Evolutionary conservation across 139 green algal genomes (phyloP).

Genomic region (Chlorella sp.): DNA sequence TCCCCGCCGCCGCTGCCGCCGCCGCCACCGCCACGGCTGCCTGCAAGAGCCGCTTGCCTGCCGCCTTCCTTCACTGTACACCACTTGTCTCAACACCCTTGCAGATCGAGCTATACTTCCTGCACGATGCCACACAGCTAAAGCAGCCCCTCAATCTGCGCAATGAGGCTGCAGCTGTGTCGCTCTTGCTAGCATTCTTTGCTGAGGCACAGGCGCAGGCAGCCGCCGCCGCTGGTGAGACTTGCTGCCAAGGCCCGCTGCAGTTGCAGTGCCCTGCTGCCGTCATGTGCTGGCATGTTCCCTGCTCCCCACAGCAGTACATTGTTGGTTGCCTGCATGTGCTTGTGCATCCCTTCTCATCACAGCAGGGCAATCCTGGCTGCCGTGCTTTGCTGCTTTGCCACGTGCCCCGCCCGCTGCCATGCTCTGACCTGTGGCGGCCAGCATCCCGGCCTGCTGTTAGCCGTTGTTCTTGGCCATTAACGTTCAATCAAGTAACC

Average conservation of each 20-base stretch:
- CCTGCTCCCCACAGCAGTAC: too few species aligned
- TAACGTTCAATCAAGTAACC: too few species aligned
- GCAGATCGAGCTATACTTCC: slow-evolving; percentile 51
- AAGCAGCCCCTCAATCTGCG: slow-evolving; percentile 52
- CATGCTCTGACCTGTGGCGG: too few species aligned
- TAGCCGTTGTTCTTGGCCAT: too few species aligned
- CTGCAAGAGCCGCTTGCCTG: neutral
- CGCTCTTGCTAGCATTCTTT: slow-evolving; percentile 53
- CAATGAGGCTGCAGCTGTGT: slow-evolving; percentile 75
- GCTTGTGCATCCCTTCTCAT: too few species aligned
- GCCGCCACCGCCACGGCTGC: neutral
- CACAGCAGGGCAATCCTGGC: too few species aligned
- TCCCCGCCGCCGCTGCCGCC: too few species aligned
- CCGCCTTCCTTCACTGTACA: too few species aligned
- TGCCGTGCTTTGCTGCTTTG: neutral
- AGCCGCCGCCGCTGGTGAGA: neutral
- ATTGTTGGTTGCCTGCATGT: neutral
- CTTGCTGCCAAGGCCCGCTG: neutral
- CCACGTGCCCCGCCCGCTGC: neutral
- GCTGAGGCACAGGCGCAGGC: neutral
- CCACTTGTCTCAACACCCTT: neutral
- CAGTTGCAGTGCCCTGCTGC: neutral
- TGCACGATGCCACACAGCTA: slow-evolving; percentile 44
- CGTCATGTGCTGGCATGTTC: too few species aligned
- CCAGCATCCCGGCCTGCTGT: too few species aligned